Conservation (phyloP, 116 monocot genomes). For the Dioscorea cayenensis region DNA sequence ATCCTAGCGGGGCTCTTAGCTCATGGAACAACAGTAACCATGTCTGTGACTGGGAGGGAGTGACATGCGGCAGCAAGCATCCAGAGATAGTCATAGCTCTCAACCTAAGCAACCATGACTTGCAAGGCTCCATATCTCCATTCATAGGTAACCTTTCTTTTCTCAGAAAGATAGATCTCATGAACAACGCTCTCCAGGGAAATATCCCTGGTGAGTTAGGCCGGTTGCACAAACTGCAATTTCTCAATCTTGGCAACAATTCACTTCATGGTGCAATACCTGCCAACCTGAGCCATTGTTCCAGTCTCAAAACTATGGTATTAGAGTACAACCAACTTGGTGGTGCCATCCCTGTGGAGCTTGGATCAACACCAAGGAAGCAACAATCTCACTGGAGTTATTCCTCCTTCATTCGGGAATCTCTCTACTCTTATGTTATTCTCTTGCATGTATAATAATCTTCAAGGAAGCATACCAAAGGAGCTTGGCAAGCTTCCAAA, state of each 20-base stretch:
- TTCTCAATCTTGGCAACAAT: background rate
- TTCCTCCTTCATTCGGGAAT: background rate
- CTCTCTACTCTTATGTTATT: background rate
- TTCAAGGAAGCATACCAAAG: background rate
- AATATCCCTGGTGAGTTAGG: no score
- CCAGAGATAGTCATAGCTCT: background rate
- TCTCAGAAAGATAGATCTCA: background rate
- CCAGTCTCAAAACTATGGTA: no score
- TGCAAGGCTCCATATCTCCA: background rate
- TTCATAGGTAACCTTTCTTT: conserved; percentile 1
- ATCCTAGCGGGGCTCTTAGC: no score
- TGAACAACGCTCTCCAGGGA: no score
- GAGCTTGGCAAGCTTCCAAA: background rate
- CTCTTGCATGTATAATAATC: background rate
- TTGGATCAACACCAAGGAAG: background rate
- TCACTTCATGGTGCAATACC: no score
- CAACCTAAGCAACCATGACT: background rate
- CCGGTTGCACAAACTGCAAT: no score
- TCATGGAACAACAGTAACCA: no score
- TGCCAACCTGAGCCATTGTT: no score
- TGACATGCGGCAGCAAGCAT: background rate
- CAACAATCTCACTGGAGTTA: background rate
- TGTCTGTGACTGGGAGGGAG: no score
- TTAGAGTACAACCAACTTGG: background rate
- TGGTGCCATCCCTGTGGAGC: background rate